These are phyloP conservation scores for Monosporascus ibericus DNA, from an alignment of 2,329 filamentous ascomycete species.

Conservation along the genomic window DNA sequence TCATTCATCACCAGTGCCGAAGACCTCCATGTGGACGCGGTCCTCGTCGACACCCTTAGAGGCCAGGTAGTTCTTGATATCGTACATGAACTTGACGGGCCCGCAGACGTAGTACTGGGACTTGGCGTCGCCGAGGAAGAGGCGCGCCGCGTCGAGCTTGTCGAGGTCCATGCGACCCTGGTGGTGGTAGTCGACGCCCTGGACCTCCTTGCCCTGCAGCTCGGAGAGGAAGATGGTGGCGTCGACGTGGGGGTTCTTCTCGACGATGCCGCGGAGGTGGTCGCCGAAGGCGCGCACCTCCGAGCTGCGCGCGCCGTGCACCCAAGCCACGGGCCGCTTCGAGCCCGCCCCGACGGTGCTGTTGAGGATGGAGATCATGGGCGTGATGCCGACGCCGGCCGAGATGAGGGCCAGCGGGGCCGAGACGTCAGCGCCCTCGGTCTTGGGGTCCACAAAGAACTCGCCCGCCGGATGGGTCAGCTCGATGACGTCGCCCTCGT, in stretches of 20 bases:
- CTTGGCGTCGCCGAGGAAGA: conserved; percentile 48
- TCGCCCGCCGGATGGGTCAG: conserved; percentile 51
- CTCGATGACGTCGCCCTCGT: conserved; percentile 47
- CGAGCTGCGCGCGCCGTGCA: conserved; percentile 52
- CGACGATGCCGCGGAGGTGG: conserved; percentile 38
- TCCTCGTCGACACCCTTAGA: conserved; percentile 49
- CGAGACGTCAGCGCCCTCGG: conserved; percentile 14
- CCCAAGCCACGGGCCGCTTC: conserved; percentile 50
- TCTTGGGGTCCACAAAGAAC: conserved; percentile 52
- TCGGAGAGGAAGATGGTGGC: conserved; percentile 53
- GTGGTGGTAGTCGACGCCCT: conserved; percentile 54
- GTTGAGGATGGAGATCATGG: conserved; percentile 60
- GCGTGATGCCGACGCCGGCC: conserved; percentile 63
- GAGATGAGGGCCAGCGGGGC: conserved; percentile 58
- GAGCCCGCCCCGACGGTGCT: conserved; percentile 24
- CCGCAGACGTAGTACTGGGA: conserved; percentile 70
- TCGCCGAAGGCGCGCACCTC: conserved; percentile 48
- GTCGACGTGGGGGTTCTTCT: conserved; percentile 40
- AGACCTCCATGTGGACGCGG: conserved; percentile 62
- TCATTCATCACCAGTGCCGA: conserved; percentile 47
- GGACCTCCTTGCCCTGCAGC: conserved; percentile 34
- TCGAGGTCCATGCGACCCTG: conserved; percentile 53
- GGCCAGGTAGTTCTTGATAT: conserved; percentile 46
- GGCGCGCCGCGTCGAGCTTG: conserved; percentile 43
- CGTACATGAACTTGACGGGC: conserved; percentile 63